These are phyloP conservation scores for Tuctoria greenei DNA, from an alignment of 176 grass and related monocot genomes.

Conservation along the genomic window DNA sequence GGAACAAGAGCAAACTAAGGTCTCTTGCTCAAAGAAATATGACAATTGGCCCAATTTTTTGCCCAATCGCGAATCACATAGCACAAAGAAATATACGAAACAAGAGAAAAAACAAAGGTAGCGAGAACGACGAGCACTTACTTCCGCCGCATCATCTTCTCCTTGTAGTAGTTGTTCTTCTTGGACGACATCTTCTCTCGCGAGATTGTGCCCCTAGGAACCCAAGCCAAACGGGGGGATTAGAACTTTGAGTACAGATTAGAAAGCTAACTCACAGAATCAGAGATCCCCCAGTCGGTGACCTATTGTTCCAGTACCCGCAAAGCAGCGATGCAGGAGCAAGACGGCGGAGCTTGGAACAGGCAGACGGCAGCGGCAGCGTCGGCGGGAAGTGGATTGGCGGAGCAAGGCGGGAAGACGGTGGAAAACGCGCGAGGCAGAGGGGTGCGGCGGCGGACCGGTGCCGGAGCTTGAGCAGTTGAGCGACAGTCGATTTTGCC, in stretches of 20 bases:
- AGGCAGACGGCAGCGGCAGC: background rate
- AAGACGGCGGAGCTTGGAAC: background rate
- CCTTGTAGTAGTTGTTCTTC: constrained; percentile 89
- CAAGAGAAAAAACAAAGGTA: background rate
- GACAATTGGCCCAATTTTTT: background rate
- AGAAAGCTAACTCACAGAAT: background rate
- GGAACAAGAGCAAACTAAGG: background rate
- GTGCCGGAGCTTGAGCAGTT: background rate
- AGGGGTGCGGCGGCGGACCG: background rate
- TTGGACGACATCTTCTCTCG: constrained; percentile 63
- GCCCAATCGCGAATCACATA: constrained; percentile 1
- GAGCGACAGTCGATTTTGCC: background rate
- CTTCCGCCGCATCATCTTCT: constrained; percentile 85
- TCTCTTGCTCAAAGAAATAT: background rate
- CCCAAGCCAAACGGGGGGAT: background rate
- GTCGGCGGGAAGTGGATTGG: background rate
- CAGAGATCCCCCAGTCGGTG: background rate
- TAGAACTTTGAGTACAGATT: too few species aligned
- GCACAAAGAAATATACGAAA: background rate
- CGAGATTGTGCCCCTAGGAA: background rate
- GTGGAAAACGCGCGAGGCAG: background rate
- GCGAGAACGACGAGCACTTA: constrained; percentile 42
- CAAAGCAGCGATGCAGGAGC: background rate
- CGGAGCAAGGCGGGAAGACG: background rate
- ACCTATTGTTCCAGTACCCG: background rate